Evolutionary conservation across 2,329 filamentous ascomycete genomes (phyloP), one percentile per base, ranked within the genome.

Genomic region (Fonsecaea pedrosoi): DNA sequence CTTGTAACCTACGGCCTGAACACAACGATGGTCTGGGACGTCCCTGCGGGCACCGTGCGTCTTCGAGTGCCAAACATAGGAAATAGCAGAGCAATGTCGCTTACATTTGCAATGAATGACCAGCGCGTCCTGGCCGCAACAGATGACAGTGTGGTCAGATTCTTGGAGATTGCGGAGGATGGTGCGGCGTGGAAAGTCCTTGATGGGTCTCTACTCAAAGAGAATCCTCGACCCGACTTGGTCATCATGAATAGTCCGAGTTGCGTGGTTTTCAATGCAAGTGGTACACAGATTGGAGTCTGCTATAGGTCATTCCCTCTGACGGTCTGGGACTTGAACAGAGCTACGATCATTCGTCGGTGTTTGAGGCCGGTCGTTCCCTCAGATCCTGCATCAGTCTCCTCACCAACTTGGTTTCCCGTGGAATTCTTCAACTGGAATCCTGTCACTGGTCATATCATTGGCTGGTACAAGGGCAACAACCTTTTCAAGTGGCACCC

Each of bases 401-500:
- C 61, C 21, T 3, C 58, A 53, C 37, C 54, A 37, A 54, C 30
- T 8, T 64, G 66, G 66, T 61, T 53, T 55, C 34, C 56, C 10
- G 66, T 68, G 42, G 62, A 68, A 12, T 13, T 34, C 15, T 60
- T 68, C 50, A 34, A 25, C 15, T 78, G 75, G 76, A 73, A 76
- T 65, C 76, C 77, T 1, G 61, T 73, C 12, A 66, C 35, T 6
- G 70, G 70, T 8, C 71, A 77, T 56, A 48, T 80, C 4, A 54
- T 79, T 7, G 78, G 78, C 3, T 42, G 78, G 6, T 74, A 76
- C 56, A 70, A 73, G 15, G 76, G 75, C 60, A 78, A 77, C 0
- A 50, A 71, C 7, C 55, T 81, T 3, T 79, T 80, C 66, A 78
- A 76, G 68, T 80, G 77, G 78, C 64, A 74, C 55, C 75, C 75